Percentiles rank a stretch among this genome's conserved stretches.
phyloP scores from a whole-genome alignment of 78 protist genomes.

The Pelomyxa schiedti region DNA sequence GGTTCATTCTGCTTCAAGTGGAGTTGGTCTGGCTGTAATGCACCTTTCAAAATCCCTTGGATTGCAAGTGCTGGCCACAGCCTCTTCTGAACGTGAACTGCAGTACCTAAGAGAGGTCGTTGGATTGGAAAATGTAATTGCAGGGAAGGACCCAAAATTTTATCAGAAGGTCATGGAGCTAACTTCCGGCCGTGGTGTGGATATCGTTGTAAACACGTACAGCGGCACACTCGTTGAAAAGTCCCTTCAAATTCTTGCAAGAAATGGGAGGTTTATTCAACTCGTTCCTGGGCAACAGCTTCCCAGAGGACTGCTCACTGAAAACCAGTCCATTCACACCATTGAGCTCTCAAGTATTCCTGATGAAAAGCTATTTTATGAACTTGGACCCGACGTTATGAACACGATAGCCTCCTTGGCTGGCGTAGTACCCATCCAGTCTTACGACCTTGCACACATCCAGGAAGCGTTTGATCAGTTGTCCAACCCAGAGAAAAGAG shows the following conservation, averaged over 20 bases:
- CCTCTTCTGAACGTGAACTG: neutral
- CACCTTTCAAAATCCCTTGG: neutral
- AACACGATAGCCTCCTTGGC: neutral
- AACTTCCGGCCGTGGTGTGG: neutral
- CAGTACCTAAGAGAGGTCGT: neutral
- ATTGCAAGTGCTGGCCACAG: neutral
- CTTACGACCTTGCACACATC: neutral
- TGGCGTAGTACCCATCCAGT: neutral
- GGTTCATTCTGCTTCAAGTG: neutral
- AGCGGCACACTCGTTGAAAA: conserved; percentile 30
- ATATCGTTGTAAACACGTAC: conserved; percentile 12
- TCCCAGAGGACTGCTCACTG: conserved; percentile 11
- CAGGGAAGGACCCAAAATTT: neutral
- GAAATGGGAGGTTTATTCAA: conserved; percentile 38
- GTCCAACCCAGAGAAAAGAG: neutral
- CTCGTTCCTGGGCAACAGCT: conserved; percentile 8
- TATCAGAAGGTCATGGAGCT: neutral
- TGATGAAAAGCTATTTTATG: neutral
- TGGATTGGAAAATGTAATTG: neutral
- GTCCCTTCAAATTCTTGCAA: conserved; percentile 1
- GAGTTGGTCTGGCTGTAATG: neutral
- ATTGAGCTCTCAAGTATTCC: conserved; percentile 40
- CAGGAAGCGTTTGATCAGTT: neutral
- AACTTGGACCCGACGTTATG: no score
- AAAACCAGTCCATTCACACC: conserved; percentile 22